Evolutionary conservation across 2,329 filamentous ascomycete genomes (phyloP).

Genomic region (Epichloe gansuensis): DNA sequence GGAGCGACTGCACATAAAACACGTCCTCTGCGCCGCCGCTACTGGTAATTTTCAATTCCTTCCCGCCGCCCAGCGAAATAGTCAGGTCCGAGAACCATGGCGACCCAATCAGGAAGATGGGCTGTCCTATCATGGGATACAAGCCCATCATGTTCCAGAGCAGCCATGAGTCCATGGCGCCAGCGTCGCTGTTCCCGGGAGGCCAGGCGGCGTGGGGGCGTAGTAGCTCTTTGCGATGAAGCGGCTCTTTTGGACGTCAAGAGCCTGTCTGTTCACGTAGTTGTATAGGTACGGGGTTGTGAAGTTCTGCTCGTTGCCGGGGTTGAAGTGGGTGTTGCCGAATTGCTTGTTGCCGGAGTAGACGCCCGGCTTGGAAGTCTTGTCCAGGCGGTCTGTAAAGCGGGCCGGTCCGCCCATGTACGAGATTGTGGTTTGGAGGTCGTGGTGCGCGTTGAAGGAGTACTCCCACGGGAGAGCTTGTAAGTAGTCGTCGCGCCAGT

Average conservation of each 20-base stretch:
- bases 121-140: too few relatives aligned
- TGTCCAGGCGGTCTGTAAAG: constrained; percentile 47
- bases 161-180: too few relatives aligned
- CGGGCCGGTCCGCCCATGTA: constrained; percentile 40
- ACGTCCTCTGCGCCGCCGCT: constrained; percentile 35
- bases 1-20: constrained; percentile 53
- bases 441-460: constrained; percentile 57
- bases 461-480: constrained; percentile 53
- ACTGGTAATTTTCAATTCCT: constrained; percentile 41
- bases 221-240: too few relatives aligned
- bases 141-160: too few relatives aligned
- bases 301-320: too few relatives aligned
- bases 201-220: too few relatives aligned
- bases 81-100: constrained; percentile 35
- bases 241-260: too few relatives aligned
- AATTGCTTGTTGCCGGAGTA: constrained; percentile 30
- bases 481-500: constrained; percentile 50
- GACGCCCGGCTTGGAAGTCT: constrained; percentile 42
- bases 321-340: constrained; percentile 44
- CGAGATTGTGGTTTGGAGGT: constrained; percentile 42
- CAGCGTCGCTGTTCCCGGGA: too few relatives aligned
- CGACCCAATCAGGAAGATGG: too few relatives aligned
- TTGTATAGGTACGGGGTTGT: too few relatives aligned
- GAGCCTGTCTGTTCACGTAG: too few relatives aligned
- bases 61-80: constrained; percentile 43